phyloP scores from a whole-genome alignment of 2,329 filamentous ascomycete genomes.

The Aspergillus texensis region DNA sequence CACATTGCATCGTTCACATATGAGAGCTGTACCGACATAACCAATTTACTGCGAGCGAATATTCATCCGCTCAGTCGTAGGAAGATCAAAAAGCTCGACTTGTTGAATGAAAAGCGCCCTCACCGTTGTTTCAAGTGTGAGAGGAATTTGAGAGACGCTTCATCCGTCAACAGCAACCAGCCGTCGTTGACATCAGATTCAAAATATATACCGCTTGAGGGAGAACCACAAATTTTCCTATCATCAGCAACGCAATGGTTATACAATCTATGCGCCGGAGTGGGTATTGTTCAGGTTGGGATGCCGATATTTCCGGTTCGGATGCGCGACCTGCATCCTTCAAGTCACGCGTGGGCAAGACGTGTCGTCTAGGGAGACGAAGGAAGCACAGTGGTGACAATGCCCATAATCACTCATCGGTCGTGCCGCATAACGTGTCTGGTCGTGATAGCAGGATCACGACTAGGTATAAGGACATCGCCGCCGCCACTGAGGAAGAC shows the following conservation, averaged over 20 bases:
- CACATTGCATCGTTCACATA: slow-evolving; percentile 31
- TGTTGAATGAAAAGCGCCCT: slow-evolving; percentile 4
- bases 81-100: slow-evolving; percentile 11
- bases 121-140: slow-evolving; percentile 17
- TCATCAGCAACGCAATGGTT: background rate
- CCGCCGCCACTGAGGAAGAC: background rate
- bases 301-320: background rate
- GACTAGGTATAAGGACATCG: background rate
- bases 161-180: background rate
- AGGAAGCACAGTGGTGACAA: background rate
- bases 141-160: background rate
- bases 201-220: background rate
- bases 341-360: background rate
- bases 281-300: background rate
- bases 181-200: too few species aligned
- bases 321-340: too few species aligned
- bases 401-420: background rate
- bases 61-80: background rate
- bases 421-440: background rate
- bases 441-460: background rate
- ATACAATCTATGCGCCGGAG: too few species aligned
- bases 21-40: slow-evolving; percentile 26
- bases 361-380: background rate
- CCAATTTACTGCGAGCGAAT: slow-evolving; percentile 20
- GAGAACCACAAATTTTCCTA: background rate